Conservation (phyloP, 768 basidiomycete species). For the Astraeus odoratus region DNA sequence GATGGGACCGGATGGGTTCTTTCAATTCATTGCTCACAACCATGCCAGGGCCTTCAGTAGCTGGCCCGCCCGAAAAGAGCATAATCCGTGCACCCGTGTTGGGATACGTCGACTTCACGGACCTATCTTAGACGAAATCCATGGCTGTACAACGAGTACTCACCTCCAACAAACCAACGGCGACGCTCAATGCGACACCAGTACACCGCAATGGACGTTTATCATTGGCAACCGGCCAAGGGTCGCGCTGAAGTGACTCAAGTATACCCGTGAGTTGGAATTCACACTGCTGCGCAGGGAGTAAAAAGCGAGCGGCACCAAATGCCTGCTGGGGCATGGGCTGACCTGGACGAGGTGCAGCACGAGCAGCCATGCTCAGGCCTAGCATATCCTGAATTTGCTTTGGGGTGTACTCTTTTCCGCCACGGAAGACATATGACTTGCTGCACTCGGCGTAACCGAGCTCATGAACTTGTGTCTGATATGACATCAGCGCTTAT, state of each 20-base stretch:
- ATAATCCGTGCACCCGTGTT: conserved; percentile 96
- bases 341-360: conserved; percentile 82
- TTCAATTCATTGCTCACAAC: conserved; percentile 93
- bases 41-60: conserved; percentile 95
- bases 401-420: conserved; percentile 93
- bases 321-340: conserved; percentile 73
- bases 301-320: conserved; percentile 85
- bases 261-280: conserved; percentile 93
- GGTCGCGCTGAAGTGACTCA: conserved; percentile 81
- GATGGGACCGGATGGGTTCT: conserved; percentile 97
- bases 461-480: conserved; percentile 98
- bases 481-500: conserved; percentile 3
- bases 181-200: conserved; percentile 90
- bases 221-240: conserved; percentile 96
- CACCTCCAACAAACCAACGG: conserved; percentile 86
- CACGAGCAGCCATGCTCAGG: conserved; percentile 63
- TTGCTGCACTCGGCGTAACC: conserved; percentile 95
- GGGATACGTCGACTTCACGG: conserved; percentile 69
- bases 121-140: neutral
- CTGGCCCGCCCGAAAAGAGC: conserved; percentile 92
- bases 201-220: conserved; percentile 91
- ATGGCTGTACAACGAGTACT: conserved; percentile 6
- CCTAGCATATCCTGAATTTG: conserved; percentile 99
- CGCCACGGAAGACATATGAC: conserved; percentile 97
- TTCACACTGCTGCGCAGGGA: conserved; percentile 89